Percentiles rank a stretch among this genome's conserved stretches.
These are phyloP conservation scores for Diaporthe ilicicola DNA, from an alignment of 2,329 filamentous ascomycete genomes.

Conservation along the genomic window DNA sequence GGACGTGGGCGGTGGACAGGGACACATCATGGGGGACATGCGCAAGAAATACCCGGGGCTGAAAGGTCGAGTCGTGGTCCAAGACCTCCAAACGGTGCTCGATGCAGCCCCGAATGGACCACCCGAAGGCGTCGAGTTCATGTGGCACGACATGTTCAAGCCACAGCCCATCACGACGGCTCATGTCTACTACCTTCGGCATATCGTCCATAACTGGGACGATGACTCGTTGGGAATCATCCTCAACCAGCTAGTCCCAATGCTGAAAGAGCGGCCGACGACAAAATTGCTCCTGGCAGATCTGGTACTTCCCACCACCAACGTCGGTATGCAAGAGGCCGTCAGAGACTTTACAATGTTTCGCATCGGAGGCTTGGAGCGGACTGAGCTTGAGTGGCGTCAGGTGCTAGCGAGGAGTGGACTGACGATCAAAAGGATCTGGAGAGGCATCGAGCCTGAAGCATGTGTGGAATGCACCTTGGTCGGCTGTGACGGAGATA, in stretches of 20 bases:
- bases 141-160: neutral
- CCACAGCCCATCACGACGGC: constrained; percentile 5
- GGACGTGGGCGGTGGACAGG: constrained; percentile 13
- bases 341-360: constrained; percentile 24
- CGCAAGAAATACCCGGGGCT: neutral
- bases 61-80: constrained; percentile 5
- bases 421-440: constrained; percentile 5
- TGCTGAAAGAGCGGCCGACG: neutral
- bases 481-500: neutral
- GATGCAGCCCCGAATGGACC: neutral
- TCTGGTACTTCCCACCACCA: neutral
- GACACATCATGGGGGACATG: constrained; percentile 9
- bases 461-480: constrained; percentile 14
- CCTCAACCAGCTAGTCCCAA: neutral
- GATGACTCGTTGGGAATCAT: neutral
- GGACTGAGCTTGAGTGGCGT: constrained; percentile 11
- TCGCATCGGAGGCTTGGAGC: constrained; percentile 16
- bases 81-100: constrained; percentile 9
- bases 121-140: neutral
- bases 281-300: constrained; percentile 14
- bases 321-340: constrained; percentile 3
- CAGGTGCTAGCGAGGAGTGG: constrained; percentile 2
- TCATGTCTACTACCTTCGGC: constrained; percentile 13
- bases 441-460: constrained; percentile 20
- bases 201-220: constrained; percentile 17